Conservation (phyloP, 1,284 basidiomycete species). For the Pholiota adiposa region DNA sequence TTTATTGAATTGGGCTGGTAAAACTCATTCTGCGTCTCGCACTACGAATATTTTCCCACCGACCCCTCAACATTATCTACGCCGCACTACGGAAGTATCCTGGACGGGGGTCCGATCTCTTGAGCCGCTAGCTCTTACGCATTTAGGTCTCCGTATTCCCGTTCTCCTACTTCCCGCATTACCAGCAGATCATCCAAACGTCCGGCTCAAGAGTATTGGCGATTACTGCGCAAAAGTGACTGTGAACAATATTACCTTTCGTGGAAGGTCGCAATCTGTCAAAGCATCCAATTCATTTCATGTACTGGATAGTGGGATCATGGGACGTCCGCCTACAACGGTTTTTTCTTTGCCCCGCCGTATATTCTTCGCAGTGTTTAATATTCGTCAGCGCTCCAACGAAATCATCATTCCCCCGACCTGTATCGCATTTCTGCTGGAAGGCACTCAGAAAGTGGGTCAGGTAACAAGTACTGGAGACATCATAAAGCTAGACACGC, state of each 20-base stretch:
- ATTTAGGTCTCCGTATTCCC: not conserved
- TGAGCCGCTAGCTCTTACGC: not conserved
- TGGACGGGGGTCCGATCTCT: not conserved
- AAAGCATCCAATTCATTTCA: not conserved
- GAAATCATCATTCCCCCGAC: not conserved
- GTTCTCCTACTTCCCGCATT: not conserved
- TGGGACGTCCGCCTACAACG: not conserved
- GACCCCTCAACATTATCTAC: not conserved
- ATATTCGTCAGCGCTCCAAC: not conserved
- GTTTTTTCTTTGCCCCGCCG: not conserved
- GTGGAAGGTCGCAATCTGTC: not conserved
- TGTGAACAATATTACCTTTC: no score
- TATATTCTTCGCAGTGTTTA: not conserved
- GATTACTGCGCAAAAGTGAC: not conserved
- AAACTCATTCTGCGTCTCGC: no score
- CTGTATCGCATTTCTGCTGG: not conserved
- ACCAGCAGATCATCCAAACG: not conserved
- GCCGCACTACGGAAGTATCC: not conserved
- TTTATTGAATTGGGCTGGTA: not conserved
- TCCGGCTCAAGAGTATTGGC: not conserved
- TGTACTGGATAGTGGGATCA: not conserved
- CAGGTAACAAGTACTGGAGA: not conserved
- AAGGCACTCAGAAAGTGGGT: not conserved
- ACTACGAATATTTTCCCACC: not conserved
- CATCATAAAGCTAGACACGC: not conserved